A percentile compares a stretch with the other conserved stretches of the same genome.
phyloP scores from a whole-genome alignment of 2,329 filamentous ascomycete species.

The Calycina herbarum region DNA sequence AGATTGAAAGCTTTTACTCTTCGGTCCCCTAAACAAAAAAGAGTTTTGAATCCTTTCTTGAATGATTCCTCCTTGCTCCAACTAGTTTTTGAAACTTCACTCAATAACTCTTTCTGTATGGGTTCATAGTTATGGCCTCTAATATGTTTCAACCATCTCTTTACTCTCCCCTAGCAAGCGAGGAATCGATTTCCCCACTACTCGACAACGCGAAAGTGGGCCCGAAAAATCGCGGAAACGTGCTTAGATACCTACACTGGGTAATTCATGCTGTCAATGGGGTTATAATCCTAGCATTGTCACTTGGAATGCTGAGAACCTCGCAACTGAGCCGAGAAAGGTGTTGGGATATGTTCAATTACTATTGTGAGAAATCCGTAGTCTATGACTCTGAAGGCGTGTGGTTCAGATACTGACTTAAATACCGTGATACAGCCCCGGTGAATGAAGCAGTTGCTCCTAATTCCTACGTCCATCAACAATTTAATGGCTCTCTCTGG shows the following conservation, averaged over 20 bases:
- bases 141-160: not conserved
- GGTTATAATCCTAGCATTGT: not conserved
- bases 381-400: not conserved
- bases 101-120: not conserved
- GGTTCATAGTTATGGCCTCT: not conserved
- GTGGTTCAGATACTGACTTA: not conserved
- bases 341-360: constrained; percentile 2
- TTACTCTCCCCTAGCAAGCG: not conserved
- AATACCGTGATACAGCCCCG: not conserved
- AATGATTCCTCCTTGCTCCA: not conserved
- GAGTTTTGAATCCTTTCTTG: not conserved
- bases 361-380: not conserved
- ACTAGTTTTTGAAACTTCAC: not conserved
- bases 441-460: not conserved
- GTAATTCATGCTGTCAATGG: not conserved
- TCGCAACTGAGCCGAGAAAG: not conserved
- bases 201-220: not conserved
- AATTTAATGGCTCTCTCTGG: constrained; percentile 1
- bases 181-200: not conserved
- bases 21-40: no score
- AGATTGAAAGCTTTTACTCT: not conserved
- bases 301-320: not conserved
- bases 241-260: not conserved
- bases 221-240: not conserved
- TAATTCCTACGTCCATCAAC: not conserved